Evolutionary conservation across 129 eudicot species (phyloP), one percentile per base, ranked within the genome.

Genomic region (Helianthus annuus): DNA sequence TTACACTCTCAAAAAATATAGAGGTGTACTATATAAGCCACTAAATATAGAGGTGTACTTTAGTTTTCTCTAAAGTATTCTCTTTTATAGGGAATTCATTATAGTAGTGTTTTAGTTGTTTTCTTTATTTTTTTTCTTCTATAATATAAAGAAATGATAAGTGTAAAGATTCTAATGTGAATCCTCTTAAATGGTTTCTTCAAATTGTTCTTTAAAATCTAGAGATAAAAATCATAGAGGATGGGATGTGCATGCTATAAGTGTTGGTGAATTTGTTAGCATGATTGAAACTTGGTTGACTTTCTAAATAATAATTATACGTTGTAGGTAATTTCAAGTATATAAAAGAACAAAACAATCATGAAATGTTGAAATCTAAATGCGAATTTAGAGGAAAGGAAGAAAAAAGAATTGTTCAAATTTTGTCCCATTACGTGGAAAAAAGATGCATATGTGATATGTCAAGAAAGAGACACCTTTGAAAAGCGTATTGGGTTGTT

Each of bases 361-460:
- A 59, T 59, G 42, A 59, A 24, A 59, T 27, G 38, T 32, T 7
- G 45, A 60, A 27, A 58, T 27, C 10, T 58, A 58, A 12, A 58
- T 58, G 39, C 11, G 27, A 68, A 29, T 16, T 42, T 64, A 6
- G 53, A 17, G 53, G 10, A 7, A 10, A 15, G n/a, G n/a, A 16
- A 10, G 6, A 17, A 15, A 15, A 5, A 51, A 11, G 5, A 34
- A 4, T 4, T 64, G 40, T n/a, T 66, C 38, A 61, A 7, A 46
- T 27, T 34, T 54, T 68, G 64, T 68, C 75, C 54, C 54, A 38
- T n/a, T 46, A 61, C 5, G 67, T 42, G 66, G 16, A 51, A 68
- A 74, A 69, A 54, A 9, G 66, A 62, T 16, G 72, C 61, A 68
- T 32, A 69, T 55, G 83, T 70, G 46, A 56, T 32, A 32, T 32